Percentiles rank a stretch among this genome's conserved stretches.
These are phyloP conservation scores for Fusarium sp. DNA, from an alignment of 2,329 filamentous ascomycete genomes.

Conservation along the genomic window DNA sequence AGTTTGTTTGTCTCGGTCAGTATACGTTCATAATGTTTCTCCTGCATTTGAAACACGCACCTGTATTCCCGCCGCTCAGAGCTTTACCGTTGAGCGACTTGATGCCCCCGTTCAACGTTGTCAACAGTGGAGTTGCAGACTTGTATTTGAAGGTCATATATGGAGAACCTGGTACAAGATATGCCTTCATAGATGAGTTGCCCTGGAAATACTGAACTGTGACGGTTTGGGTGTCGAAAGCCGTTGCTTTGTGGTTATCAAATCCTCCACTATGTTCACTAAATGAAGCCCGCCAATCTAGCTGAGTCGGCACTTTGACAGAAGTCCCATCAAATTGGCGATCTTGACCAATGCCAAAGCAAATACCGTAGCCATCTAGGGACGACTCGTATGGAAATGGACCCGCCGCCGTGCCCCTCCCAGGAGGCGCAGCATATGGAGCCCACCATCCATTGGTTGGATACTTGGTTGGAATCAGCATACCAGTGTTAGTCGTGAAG, in stretches of 20 bases:
- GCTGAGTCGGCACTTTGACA: neutral
- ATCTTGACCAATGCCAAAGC: neutral
- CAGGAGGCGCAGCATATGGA: neutral
- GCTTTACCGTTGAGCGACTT: neutral
- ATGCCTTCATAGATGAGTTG: neutral
- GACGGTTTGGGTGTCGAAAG: neutral
- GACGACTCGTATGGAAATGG: neutral
- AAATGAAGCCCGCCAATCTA: neutral
- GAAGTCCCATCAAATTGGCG: neutral
- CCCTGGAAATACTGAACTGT: neutral
- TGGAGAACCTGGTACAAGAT: neutral
- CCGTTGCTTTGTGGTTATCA: neutral
- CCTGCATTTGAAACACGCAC: rapidly evolving
- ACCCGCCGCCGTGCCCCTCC: neutral
- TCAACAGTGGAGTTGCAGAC: neutral
- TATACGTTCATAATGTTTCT: rapidly evolving
- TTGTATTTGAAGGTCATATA: neutral
- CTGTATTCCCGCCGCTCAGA: rapidly evolving
- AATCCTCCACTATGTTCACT: neutral
- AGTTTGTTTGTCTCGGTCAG: neutral
- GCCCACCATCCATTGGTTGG: neutral
- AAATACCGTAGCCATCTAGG: neutral
- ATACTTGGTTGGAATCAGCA: neutral
- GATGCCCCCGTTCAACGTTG: neutral
- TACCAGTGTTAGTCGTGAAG: neutral